Percentiles rank a stretch among this genome's conserved stretches.
These are phyloP conservation scores for Echeveria elegans DNA, from an alignment of 164 flowering plant species.

Conservation along the genomic window DNA sequence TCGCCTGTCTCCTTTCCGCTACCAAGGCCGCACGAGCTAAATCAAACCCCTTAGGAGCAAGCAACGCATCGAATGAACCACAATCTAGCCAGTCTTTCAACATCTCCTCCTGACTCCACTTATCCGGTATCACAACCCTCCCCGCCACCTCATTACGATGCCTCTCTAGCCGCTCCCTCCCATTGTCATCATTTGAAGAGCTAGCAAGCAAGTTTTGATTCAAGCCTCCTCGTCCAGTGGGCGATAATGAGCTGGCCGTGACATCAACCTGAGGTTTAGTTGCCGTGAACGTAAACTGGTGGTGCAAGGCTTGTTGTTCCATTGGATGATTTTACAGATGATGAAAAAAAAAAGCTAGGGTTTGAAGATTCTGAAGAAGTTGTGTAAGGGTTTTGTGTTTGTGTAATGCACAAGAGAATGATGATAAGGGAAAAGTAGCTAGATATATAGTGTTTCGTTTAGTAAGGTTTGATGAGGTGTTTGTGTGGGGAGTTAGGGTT, in stretches of 20 bases:
- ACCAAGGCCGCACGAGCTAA: conserved; percentile 48
- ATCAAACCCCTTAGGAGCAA: conserved; percentile 32
- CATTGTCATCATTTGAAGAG: conserved; percentile 7
- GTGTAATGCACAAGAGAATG: neutral
- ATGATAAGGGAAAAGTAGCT: neutral
- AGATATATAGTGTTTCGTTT: neutral
- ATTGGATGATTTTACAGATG: neutral
- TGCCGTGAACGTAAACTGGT: neutral
- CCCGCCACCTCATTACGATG: conserved; percentile 43
- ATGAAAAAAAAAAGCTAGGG: neutral
- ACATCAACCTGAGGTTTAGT: neutral
- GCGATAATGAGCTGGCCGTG: neutral
- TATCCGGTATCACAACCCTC: conserved; percentile 46
- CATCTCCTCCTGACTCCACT: conserved; percentile 55
- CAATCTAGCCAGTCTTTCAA: conserved; percentile 58
- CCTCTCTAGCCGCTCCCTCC: conserved; percentile 43
- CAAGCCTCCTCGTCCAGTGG: neutral
- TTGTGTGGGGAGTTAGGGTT: conserved; percentile 19
- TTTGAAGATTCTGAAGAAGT: neutral
- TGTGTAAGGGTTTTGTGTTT: neutral
- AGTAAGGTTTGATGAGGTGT: conserved; percentile 5
- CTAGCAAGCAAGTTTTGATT: neutral
- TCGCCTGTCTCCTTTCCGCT: conserved; percentile 27
- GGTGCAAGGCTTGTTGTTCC: neutral
- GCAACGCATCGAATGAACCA: conserved; percentile 34